These are phyloP conservation scores for Cadophora sp. DNA, from an alignment of 2,329 filamentous ascomycete genomes.

Conservation along the genomic window DNA sequence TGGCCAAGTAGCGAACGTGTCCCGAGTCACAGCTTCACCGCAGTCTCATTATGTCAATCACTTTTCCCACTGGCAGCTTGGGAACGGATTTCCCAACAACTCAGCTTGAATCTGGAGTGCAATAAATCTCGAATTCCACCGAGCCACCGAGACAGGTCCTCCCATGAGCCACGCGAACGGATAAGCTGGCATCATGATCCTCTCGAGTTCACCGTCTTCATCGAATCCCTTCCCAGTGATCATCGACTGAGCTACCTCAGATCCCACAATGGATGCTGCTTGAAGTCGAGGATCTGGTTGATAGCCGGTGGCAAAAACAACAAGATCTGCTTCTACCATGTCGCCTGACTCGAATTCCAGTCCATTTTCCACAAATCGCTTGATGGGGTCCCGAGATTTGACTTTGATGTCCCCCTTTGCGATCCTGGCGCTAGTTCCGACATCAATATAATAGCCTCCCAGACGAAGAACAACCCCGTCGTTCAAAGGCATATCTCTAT, in stretches of 20 bases:
- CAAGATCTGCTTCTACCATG: slow-evolving; percentile 56
- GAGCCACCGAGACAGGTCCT: slow-evolving; percentile 4
- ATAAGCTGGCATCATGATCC: slow-evolving; percentile 39
- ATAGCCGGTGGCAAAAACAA: slow-evolving; percentile 56
- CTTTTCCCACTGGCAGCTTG: slow-evolving; percentile 18
- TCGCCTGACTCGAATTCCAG: slow-evolving; percentile 52
- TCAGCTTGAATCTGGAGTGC: slow-evolving; percentile 28
- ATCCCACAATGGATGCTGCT: slow-evolving; percentile 55
- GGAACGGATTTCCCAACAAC: slow-evolving; percentile 24
- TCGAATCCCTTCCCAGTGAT: slow-evolving; percentile 56
- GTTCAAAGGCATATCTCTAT: slow-evolving; percentile 60
- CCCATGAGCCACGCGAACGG: slow-evolving; percentile 7
- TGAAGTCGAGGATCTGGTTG: slow-evolving; percentile 58
- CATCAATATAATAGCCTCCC: slow-evolving; percentile 64
- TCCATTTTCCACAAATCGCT: slow-evolving; percentile 48
- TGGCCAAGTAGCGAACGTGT: neutral
- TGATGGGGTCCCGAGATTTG: slow-evolving; percentile 53
- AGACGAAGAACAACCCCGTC: slow-evolving; percentile 63
- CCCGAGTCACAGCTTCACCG: neutral
- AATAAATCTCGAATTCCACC: slow-evolving; percentile 27
- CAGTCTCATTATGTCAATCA: neutral
- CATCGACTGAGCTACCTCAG: slow-evolving; percentile 54
- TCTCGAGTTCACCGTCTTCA: slow-evolving; percentile 54
- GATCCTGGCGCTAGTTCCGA: slow-evolving; percentile 58
- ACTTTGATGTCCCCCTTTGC: slow-evolving; percentile 59